Evolutionary conservation across 164 flowering plant genomes (phyloP), one percentile per base, ranked within the genome.

Genomic region (Dillenia turbinata): DNA sequence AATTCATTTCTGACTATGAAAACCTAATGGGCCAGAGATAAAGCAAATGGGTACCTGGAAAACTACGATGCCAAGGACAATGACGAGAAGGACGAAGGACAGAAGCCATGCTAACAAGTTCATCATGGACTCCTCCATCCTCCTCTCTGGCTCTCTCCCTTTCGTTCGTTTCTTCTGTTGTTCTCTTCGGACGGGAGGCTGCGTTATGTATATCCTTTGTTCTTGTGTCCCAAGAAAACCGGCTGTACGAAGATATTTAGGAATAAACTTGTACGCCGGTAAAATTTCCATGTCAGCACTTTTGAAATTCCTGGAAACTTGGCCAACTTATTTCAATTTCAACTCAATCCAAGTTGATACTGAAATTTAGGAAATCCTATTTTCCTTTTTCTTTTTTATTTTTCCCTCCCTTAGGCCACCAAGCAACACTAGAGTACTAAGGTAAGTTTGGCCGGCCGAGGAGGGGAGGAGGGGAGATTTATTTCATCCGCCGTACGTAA

Each of bases 31-130:
- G 40, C 40, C 40, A 33, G 40, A 5, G 40, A 33, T 4, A 33
- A 33, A 33, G 40, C 51, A 26, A 10, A 15, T 15, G 48, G 19
- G 40, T 51, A 90, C 96, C 96, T 90, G 96, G 72, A 70, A 90
- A 66, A 87, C 84, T 58, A 90, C 56, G 49, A 87, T 54, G 54
- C 77, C 80, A 55, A 87, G 71, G 9, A 90, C 75, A 48, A 77
- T 85, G 12, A 87, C 71, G 68, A 83, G 74, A 52, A 80, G 19
- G 81, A 90, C 83, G 83, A 90, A 90, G 73, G 89, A 83, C 47
- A 81, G 26, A 10, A 90, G 83, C 94, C 92, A 87, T 24, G 70
- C 61, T 19, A 56, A 69, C 9, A 86, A 68, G 70, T 74, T 86
- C 12, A 75, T 87, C 92, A 90, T 85, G 26, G 85, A 66, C 19